Evolutionary conservation across 139 green algal genomes (phyloP).

Genomic region (Diplosphaera chodatii): DNA sequence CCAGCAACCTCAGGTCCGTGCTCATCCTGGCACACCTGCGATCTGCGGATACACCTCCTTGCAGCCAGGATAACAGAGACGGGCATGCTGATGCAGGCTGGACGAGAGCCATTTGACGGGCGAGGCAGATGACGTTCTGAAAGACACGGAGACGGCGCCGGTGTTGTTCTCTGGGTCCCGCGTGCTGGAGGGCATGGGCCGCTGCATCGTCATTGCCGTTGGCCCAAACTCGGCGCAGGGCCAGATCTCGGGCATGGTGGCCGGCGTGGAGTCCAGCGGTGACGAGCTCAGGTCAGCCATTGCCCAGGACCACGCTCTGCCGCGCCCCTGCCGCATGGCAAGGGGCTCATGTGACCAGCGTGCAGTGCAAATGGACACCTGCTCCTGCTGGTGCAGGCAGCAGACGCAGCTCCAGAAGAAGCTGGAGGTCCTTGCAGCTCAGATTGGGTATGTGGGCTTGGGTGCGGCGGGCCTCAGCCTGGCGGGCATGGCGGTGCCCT

Average conservation of each 20-base stretch:
- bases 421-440: constrained; percentile 59
- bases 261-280: background rate
- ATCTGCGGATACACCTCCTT: too few species aligned
- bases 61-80: too few species aligned
- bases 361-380: too few species aligned
- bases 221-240: constrained; percentile 65
- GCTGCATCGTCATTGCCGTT: constrained; percentile 74
- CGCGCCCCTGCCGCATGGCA: too few species aligned
- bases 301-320: too few species aligned
- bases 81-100: constrained; percentile 39
- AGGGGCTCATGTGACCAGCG: too few species aligned
- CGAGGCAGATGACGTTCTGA: constrained; percentile 60
- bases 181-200: constrained; percentile 61
- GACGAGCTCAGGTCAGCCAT: background rate
- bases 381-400: constrained; percentile 27
- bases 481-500: constrained; percentile 20
- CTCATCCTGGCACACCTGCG: background rate
- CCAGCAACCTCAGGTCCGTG: constrained; percentile 52
- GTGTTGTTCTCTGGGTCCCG: constrained; percentile 57
- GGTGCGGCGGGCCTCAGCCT: constrained; percentile 38
- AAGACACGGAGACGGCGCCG: constrained; percentile 21
- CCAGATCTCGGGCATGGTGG: constrained; percentile 16
- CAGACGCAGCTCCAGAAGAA: constrained; percentile 66
- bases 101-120: constrained; percentile 80
- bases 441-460: constrained; percentile 68